Percentiles rank a stretch among this genome's conserved stretches.
phyloP scores from a whole-genome alignment of 352 stramenopile genomes.

The Phytopythium litorale region DNA sequence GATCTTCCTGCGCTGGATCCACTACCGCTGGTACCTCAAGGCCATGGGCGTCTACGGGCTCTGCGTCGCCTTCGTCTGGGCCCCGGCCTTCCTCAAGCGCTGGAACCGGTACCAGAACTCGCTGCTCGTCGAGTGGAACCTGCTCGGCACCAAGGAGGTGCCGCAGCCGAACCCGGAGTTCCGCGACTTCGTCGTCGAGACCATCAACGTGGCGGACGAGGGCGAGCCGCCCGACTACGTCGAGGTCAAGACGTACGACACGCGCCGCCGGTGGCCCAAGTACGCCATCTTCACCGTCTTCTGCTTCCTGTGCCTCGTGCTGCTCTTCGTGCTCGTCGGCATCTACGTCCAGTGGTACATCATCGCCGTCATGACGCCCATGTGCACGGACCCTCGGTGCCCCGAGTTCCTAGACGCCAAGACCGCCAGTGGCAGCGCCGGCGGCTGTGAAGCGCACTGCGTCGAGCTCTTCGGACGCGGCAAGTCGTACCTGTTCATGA shows the following conservation, averaged over 20 bases:
- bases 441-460: slow-evolving; percentile 36
- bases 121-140: slow-evolving; percentile 59
- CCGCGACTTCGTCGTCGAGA: slow-evolving; percentile 48
- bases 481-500: slow-evolving; percentile 48
- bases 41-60: slow-evolving; percentile 49
- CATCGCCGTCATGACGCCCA: slow-evolving; percentile 61
- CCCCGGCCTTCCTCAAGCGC: slow-evolving; percentile 52
- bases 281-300: slow-evolving; percentile 50
- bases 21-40: slow-evolving; percentile 54
- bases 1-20: slow-evolving; percentile 50
- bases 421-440: slow-evolving; percentile 14
- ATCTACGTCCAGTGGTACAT: slow-evolving; percentile 72
- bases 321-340: slow-evolving; percentile 54
- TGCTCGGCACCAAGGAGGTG: slow-evolving; percentile 47
- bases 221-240: slow-evolving; percentile 54
- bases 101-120: slow-evolving; percentile 62
- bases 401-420: slow-evolving; percentile 30
- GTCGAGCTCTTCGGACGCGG: slow-evolving; percentile 41
- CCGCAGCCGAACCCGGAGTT: slow-evolving; percentile 51
- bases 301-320: slow-evolving; percentile 39
- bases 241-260: slow-evolving; percentile 56
- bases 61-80: slow-evolving; percentile 46
- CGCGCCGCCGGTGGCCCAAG: slow-evolving; percentile 48
- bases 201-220: slow-evolving; percentile 53
- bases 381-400: slow-evolving; percentile 55